Base-by-base conservation (phyloP, 352 stramenopile genomes). In the Blastocystis hominis region DNA sequence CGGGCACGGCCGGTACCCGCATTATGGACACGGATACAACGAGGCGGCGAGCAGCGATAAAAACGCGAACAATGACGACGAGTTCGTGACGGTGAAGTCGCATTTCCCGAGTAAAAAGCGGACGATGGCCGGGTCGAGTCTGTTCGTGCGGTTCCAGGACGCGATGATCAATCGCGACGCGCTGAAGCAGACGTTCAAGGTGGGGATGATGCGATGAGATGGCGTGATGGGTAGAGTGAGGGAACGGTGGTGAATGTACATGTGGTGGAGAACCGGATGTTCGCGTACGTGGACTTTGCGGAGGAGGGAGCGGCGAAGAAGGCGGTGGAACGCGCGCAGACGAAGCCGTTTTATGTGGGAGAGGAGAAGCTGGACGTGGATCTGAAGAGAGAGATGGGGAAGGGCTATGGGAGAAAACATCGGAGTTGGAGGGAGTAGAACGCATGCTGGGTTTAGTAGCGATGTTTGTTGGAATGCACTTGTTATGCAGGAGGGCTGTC, bases 81-180 rank as follows among this genome's bases (percentile, higher is more conserved):
- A 50, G 3, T 84, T 84, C 40, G 53, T 68, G 24, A 53, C 62
- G n/a, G 72, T 84, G 72, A 68, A 84, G 72, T 84, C 72, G 30
- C 46, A 53, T 3, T 84, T 69, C 50, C 59, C 55, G n/a, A 42
- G 15, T 15, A 84, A 84, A 53, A 64, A 50, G 50, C 46, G 20
- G 1, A 66, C 50, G 7, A 36, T 24, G 0, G 44, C 20, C 24
- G 72, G 53, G 15, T 66, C 44, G 20, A 84, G 44, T 0, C 24
- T 84, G 56, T 61, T 20, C 46, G 72, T 84, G 47, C 30, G 34
- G 5, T 84, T 69, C 72, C 47, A 46, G n/a, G 40, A 47, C n/a
- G n/a, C 34, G 20, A 68, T 53, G 30, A 53, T 84, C 44, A 84
- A 84, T 30, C 15, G 42, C 5, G 72, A 84, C 44, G 24, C 72